Conservation (phyloP, 2,329 filamentous ascomycete genomes). For the Venturia carpophila region DNA sequence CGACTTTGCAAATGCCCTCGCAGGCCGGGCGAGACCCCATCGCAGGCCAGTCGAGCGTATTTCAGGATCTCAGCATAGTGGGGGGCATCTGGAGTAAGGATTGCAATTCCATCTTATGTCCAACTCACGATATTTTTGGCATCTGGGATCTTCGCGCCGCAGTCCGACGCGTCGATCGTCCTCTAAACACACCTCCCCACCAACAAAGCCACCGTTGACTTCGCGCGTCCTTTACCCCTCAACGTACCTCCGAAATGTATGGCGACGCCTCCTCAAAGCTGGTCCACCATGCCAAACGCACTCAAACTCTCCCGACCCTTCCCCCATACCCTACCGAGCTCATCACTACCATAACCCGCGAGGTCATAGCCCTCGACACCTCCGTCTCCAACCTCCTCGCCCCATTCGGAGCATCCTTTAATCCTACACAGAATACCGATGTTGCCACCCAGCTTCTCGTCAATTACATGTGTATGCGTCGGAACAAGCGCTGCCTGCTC, state of each 20-base stretch:
- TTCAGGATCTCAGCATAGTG: too few species aligned
- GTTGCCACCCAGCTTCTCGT: conserved; percentile 84
- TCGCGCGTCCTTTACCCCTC: background rate
- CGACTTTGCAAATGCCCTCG: too few species aligned
- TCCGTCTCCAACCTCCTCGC: conserved; percentile 73
- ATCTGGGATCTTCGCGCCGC: too few species aligned
- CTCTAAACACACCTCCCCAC: too few species aligned
- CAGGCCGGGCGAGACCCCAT: too few species aligned
- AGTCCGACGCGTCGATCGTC: too few species aligned
- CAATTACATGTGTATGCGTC: conserved; percentile 87
- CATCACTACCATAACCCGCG: conserved; percentile 76
- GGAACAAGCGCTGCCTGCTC: conserved; percentile 91
- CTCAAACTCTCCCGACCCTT: conserved; percentile 74
- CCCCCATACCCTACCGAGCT: conserved; percentile 90
- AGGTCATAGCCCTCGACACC: conserved; percentile 87
- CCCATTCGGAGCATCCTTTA: conserved; percentile 76
- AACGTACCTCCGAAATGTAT: conserved; percentile 8
- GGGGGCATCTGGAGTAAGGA: too few species aligned
- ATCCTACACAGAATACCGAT: conserved; percentile 73
- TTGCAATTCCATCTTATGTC: too few species aligned
- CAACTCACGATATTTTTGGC: too few species aligned
- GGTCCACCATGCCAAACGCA: conserved; percentile 69
- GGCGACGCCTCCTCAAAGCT: conserved; percentile 17
- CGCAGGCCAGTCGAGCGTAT: too few species aligned
- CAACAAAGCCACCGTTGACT: too few species aligned